Evolutionary conservation across 2,329 filamentous ascomycete species (phyloP).

Genomic region (Alternaria sp.): DNA sequence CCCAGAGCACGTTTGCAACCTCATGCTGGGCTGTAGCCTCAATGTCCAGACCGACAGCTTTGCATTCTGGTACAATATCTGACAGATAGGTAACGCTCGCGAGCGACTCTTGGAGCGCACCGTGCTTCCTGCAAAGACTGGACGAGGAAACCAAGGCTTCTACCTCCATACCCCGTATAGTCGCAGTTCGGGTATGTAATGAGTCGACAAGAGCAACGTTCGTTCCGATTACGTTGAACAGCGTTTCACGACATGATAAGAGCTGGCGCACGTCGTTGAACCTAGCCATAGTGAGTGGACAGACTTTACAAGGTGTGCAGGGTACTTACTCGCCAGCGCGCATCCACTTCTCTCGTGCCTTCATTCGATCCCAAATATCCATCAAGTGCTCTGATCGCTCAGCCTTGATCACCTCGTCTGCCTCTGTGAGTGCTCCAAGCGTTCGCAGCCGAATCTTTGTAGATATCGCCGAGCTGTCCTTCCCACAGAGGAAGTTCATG

Average conservation of each 20-base stretch:
- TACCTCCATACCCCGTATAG: constrained; percentile 76
- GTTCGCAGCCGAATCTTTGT: constrained; percentile 41
- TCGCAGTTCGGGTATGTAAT: constrained; percentile 67
- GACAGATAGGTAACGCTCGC: constrained; percentile 86
- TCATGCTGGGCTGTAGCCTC: constrained; percentile 82
- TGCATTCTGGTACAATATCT: constrained; percentile 75
- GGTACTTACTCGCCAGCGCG: constrained; percentile 74
- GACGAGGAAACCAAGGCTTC: constrained; percentile 80
- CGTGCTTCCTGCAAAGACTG: constrained; percentile 78
- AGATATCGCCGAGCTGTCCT: constrained; percentile 35
- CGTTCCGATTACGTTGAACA: constrained; percentile 80
- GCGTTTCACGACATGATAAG: constrained; percentile 81
- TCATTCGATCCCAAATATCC: constrained; percentile 69
- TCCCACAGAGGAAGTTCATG: constrained; percentile 49
- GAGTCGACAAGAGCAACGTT: constrained; percentile 70
- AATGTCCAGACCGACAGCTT: constrained; percentile 75
- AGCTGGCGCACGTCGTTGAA: constrained; percentile 83
- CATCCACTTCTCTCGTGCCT: constrained; percentile 78
- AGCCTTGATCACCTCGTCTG: constrained; percentile 78
- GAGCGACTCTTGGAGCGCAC: constrained; percentile 84
- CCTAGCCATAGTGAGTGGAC: constrained; percentile 58
- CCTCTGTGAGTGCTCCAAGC: constrained; percentile 79
- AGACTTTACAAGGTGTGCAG: not conserved
- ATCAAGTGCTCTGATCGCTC: constrained; percentile 68
- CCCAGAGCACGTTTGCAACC: constrained; percentile 90